These are phyloP conservation scores for Aureobasidium mangrovei DNA, from an alignment of 2,329 filamentous ascomycete species.

Conservation along the genomic window DNA sequence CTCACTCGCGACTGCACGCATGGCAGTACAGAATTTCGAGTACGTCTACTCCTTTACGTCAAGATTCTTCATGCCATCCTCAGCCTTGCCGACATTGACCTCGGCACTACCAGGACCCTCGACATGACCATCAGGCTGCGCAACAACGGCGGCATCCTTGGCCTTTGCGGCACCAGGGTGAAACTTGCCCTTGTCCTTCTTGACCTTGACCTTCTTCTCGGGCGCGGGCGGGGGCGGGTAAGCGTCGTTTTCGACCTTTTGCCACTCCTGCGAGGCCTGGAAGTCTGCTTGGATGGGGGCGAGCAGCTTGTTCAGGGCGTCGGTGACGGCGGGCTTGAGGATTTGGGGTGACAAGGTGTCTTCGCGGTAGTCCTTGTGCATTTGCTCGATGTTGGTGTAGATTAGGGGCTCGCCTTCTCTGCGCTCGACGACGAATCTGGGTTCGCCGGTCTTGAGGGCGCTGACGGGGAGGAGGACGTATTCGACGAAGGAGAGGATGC, in stretches of 20 bases:
- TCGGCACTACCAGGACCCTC: constrained; percentile 33
- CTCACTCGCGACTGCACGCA: too few relatives aligned
- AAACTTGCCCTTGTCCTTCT: constrained; percentile 66
- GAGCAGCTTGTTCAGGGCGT: constrained; percentile 64
- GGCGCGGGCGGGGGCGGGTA: constrained; percentile 62
- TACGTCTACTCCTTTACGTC: constrained; percentile 14
- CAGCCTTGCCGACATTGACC: constrained; percentile 34
- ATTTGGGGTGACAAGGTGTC: constrained; percentile 80
- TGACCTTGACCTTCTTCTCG: constrained; percentile 59
- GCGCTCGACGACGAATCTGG: constrained; percentile 58
- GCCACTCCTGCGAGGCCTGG: constrained; percentile 66
- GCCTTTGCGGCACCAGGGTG: constrained; percentile 37
- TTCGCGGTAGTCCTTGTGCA: constrained; percentile 41
- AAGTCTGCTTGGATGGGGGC: constrained; percentile 70
- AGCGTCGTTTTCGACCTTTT: constrained; percentile 64
- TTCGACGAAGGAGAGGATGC: constrained; percentile 72
- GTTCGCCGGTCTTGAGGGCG: constrained; percentile 44
- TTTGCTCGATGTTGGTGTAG: constrained; percentile 65
- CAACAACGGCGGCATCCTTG: constrained; percentile 28
- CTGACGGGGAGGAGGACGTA: constrained; percentile 74
- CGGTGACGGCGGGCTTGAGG: constrained; percentile 74
- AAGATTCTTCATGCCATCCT: constrained; percentile 32
- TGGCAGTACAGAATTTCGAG: not conserved
- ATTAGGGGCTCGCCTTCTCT: constrained; percentile 63
- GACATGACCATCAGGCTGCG: constrained; percentile 38